Evolutionary conservation across 805 yeast genomes (phyloP).

Genomic region (Zygoascus ofunaensis): DNA sequence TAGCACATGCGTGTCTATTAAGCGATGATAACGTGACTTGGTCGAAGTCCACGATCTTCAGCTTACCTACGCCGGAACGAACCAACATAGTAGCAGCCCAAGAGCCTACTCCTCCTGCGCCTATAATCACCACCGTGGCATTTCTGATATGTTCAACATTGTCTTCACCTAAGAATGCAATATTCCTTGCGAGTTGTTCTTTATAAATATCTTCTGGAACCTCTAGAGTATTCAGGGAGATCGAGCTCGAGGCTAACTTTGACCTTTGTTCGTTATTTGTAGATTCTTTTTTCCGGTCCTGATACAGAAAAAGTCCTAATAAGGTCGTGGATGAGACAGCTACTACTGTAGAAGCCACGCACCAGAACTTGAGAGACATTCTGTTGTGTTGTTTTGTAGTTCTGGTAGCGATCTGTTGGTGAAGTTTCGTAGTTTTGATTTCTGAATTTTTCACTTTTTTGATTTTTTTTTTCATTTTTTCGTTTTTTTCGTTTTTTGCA

Average conservation of each 20-base stretch:
- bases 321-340: background rate
- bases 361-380: background rate
- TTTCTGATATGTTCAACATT: slow-evolving; percentile 68
- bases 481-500: no score
- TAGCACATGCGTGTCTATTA: slow-evolving; percentile 92
- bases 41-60: slow-evolving; percentile 86
- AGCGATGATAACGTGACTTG: slow-evolving; percentile 89
- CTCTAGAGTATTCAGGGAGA: background rate
- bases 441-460: no score
- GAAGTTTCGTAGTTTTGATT: no score
- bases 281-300: background rate
- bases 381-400: no score
- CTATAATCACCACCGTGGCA: slow-evolving; percentile 68
- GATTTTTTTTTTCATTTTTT: no score
- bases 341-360: background rate
- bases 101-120: slow-evolving; percentile 98
- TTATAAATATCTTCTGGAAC: slow-evolving; percentile 58
- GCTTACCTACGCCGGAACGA: slow-evolving; percentile 76
- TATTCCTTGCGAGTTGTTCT: slow-evolving; percentile 90
- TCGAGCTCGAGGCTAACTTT: no score
- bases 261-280: no score
- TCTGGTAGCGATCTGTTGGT: no score
- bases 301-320: background rate
- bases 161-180: slow-evolving; percentile 81
- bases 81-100: slow-evolving; percentile 71